Evolutionary conservation across 148 eudicot species (phyloP).

Genomic region (Camellia sinensis): DNA sequence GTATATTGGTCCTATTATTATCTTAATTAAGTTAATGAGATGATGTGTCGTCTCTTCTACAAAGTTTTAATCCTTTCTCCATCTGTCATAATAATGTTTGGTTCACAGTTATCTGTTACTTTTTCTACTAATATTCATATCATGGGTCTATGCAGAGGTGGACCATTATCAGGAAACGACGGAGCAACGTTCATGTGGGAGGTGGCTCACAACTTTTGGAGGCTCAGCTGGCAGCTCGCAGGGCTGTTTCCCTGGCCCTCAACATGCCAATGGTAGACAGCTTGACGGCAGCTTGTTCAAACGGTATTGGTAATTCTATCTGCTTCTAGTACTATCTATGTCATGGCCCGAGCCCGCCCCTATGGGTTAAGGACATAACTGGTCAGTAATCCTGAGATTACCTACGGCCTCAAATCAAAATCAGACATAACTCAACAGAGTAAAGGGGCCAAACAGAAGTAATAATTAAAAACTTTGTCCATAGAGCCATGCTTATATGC

Average conservation of each 20-base stretch:
- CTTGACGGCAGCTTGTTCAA: constrained; percentile 24
- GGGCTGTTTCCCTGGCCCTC: constrained; percentile 62
- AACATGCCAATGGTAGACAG: constrained; percentile 38
- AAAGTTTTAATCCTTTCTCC: background rate
- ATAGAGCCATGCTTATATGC: too few relatives aligned
- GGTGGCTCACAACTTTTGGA: constrained; percentile 49
- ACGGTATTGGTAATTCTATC: constrained; percentile 19
- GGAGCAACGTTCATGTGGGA: constrained; percentile 30
- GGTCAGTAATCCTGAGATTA: too few relatives aligned
- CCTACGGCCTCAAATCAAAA: too few relatives aligned
- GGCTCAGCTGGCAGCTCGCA: constrained; percentile 52
- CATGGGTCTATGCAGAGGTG: constrained; percentile 60
- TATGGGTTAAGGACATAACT: too few relatives aligned
- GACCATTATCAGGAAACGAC: constrained; percentile 57
- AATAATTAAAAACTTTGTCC: too few relatives aligned
- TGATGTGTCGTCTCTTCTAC: background rate
- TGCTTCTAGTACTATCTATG: constrained; percentile 5
- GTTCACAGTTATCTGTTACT: background rate
- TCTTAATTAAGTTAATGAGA: background rate
- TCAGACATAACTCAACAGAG: too few relatives aligned
- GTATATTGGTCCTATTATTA: background rate
- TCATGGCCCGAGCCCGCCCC: too few relatives aligned
- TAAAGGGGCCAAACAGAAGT: too few relatives aligned
- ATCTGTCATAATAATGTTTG: background rate
- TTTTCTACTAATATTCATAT: constrained; percentile 11